phyloP scores from a whole-genome alignment of 2,329 filamentous ascomycete genomes.

The Lasiodiplodia gonubiensis region DNA sequence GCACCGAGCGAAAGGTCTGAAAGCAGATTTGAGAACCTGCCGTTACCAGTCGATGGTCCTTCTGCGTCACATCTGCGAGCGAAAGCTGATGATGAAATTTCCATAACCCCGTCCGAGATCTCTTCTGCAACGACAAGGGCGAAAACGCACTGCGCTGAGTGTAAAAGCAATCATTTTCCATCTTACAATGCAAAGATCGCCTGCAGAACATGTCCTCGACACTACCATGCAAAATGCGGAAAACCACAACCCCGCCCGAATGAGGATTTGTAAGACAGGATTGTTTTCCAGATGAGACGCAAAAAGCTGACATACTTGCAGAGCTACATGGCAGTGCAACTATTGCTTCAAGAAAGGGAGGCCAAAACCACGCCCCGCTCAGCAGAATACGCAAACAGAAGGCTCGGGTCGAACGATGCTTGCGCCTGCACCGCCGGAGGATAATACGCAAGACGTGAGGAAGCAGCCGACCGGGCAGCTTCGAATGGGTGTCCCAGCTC shows the following conservation, averaged over 20 bases:
- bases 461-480: not conserved
- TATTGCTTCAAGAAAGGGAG: slow-evolving; percentile 18
- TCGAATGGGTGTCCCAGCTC: not conserved
- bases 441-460: not conserved
- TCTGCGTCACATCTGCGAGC: not conserved
- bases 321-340: slow-evolving; percentile 11
- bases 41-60: not conserved
- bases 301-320: not conserved
- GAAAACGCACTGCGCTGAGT: slow-evolving; percentile 15
- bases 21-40: not conserved
- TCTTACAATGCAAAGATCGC: slow-evolving; percentile 1
- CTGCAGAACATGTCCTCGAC: slow-evolving; percentile 10
- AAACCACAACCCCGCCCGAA: not conserved
- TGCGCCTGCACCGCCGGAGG: not conserved
- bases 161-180: slow-evolving; percentile 19
- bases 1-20: not conserved
- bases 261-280: not conserved
- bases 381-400: not conserved
- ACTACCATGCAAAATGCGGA: slow-evolving; percentile 5
- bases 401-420: too few relatives aligned
- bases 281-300: not conserved
- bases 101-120: slow-evolving; percentile 12
- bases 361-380: not conserved
- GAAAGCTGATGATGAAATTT: slow-evolving; percentile 16
- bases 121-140: slow-evolving; percentile 5